Percentiles rank a stretch among this genome's conserved stretches.
Conservation (phyloP, 2,329 filamentous ascomycete species). For the Fusarium keratoplasticum region DNA sequence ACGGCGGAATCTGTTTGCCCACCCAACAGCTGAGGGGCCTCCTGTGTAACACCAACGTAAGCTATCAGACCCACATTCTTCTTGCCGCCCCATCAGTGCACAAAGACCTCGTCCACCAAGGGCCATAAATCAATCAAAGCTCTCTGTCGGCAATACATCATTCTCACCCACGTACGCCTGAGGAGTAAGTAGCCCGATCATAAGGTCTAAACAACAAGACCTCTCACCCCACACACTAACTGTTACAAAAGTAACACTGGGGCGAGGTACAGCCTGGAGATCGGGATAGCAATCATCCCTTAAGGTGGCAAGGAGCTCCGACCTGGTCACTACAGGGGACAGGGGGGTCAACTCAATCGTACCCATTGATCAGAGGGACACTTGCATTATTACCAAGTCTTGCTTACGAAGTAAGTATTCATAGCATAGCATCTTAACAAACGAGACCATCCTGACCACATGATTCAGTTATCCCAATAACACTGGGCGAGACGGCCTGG, state of each 20-base stretch:
- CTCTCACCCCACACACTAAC: not conserved
- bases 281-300: not conserved
- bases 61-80: not conserved
- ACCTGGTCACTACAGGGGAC: not conserved
- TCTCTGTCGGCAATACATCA: not conserved
- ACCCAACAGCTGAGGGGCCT: not conserved
- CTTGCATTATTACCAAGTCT: not conserved
- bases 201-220: not conserved
- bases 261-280: not conserved
- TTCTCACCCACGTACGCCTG: not conserved
- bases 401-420: not conserved
- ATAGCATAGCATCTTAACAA: not conserved
- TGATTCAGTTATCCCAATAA: not conserved
- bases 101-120: not conserved
- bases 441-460: not conserved
- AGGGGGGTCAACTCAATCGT: not conserved
- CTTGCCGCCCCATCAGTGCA: not conserved
- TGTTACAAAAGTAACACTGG: not conserved
- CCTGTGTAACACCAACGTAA: not conserved
- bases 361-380: not conserved
- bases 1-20: not conserved
- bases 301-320: not conserved
- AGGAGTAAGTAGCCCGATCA: not conserved
- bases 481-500: not conserved
- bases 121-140: not conserved